Conservation (phyloP, 805 yeast species). For the Metschnikowia proteae region DNA sequence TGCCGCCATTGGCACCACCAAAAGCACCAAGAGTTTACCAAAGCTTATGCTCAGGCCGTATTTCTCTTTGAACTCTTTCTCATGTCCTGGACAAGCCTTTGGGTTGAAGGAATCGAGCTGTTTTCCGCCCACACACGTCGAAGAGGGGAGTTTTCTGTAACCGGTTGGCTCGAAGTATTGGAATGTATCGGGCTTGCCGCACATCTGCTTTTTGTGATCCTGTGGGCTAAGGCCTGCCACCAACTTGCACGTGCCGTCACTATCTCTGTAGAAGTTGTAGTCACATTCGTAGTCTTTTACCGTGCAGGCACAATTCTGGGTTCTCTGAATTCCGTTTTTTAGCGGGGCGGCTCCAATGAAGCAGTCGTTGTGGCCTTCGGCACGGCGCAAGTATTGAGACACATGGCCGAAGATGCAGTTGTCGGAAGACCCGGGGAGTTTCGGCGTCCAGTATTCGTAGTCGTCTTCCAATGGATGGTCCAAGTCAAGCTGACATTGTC, state of each 20-base stretch:
- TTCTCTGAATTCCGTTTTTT: constrained; percentile 49
- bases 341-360: constrained; percentile 64
- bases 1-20: constrained; percentile 56
- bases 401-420: constrained; percentile 44
- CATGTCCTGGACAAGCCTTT: constrained; percentile 85
- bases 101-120: constrained; percentile 62
- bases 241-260: constrained; percentile 81
- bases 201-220: constrained; percentile 54
- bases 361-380: constrained; percentile 53
- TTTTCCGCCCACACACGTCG: constrained; percentile 82
- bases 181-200: constrained; percentile 52
- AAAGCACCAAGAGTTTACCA: constrained; percentile 42
- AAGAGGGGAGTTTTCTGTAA: constrained; percentile 77
- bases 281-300: constrained; percentile 93
- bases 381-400: constrained; percentile 39
- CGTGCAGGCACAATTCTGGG: constrained; percentile 75
- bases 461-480: constrained; percentile 41
- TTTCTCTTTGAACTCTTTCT: constrained; percentile 53
- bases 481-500: constrained; percentile 43
- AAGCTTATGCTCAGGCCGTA: constrained; percentile 56
- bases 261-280: constrained; percentile 65
- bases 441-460: constrained; percentile 42
- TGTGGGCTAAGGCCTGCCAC: constrained; percentile 70
- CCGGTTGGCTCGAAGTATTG: constrained; percentile 90
- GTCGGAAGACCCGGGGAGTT: constrained; percentile 32